Evolutionary conservation across 495 filamentous ascomycete species (phyloP).

Genomic region (Hapsidospora chrysogenum): DNA sequence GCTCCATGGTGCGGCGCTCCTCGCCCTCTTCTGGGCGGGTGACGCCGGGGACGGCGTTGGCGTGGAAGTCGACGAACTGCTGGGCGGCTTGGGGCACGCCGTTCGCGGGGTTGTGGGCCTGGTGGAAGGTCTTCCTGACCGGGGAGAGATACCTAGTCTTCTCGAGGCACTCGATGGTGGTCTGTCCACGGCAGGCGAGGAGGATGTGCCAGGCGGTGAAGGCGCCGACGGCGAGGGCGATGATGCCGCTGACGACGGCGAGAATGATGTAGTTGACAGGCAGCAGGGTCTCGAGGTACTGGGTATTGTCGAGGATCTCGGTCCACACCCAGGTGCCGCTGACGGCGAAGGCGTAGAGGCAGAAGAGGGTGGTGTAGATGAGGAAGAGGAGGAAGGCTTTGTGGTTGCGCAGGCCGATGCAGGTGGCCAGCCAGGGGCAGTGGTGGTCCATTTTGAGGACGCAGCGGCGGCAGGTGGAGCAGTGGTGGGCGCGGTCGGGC

Average conservation of each 20-base stretch:
- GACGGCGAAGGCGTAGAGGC: slow-evolving; percentile 60
- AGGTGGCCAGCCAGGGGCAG: slow-evolving; percentile 94
- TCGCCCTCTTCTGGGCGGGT: slow-evolving; percentile 71
- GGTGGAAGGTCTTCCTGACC: slow-evolving; percentile 49
- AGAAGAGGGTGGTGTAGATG: slow-evolving; percentile 78
- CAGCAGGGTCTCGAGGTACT: slow-evolving; percentile 48
- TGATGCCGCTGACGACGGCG: slow-evolving; percentile 73
- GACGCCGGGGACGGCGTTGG: slow-evolving; percentile 65
- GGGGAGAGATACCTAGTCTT: slow-evolving; percentile 84
- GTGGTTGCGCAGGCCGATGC: slow-evolving; percentile 85
- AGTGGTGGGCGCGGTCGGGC: slow-evolving; percentile 93
- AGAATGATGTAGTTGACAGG: slow-evolving; percentile 85
- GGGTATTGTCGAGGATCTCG: slow-evolving; percentile 53
- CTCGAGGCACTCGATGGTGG: slow-evolving; percentile 90
- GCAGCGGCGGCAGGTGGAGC: slow-evolving; percentile 79
- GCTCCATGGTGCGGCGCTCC: slow-evolving; percentile 17
- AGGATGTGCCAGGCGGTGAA: slow-evolving; percentile 91
- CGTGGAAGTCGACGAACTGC: slow-evolving; percentile 65
- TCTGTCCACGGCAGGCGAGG: slow-evolving; percentile 59
- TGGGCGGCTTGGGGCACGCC: slow-evolving; percentile 28
- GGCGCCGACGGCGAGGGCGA: slow-evolving; percentile 71
- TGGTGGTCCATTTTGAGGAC: slow-evolving; percentile 99
- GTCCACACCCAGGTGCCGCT: slow-evolving; percentile 63
- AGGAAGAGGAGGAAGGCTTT: slow-evolving; percentile 91
- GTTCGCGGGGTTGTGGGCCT: slow-evolving; percentile 33